Conservation (phyloP, 352 stramenopile genomes). For the Pythium volutum region DNA sequence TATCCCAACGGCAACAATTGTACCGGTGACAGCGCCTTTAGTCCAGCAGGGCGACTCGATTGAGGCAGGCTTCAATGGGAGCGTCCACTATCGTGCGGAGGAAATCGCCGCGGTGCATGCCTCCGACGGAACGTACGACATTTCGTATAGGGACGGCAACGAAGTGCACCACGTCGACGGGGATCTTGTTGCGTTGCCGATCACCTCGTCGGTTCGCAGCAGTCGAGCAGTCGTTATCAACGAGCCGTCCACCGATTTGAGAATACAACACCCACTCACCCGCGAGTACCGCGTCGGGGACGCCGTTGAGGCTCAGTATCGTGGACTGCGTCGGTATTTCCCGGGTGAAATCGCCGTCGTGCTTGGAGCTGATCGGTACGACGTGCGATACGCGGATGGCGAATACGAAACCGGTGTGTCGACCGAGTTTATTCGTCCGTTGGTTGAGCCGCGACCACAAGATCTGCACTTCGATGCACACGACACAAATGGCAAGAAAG, state of each 20-base stretch:
- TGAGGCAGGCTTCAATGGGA: constrained; percentile 11
- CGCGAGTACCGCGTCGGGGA: constrained; percentile 8
- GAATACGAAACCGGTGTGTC: constrained; percentile 19
- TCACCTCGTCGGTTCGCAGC: constrained; percentile 16
- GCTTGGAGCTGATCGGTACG: constrained; percentile 3
- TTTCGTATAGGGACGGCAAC: constrained; percentile 30
- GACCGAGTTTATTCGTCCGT: constrained; percentile 6
- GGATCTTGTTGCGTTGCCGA: constrained; percentile 30
- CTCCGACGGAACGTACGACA: constrained; percentile 23
- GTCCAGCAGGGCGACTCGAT: constrained; percentile 3
- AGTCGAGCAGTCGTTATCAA: background rate
- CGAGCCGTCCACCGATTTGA: background rate
- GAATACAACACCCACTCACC: background rate
- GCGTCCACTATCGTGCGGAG: background rate
- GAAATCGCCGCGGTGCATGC: constrained; percentile 1
- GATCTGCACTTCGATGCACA: background rate
- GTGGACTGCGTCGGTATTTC: constrained; percentile 11
- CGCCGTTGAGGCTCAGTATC: constrained; percentile 12
- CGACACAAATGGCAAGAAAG: background rate
- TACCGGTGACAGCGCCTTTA: background rate
- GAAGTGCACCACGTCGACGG: constrained; percentile 30
- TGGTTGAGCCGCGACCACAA: background rate
- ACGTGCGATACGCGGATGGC: constrained; percentile 21
- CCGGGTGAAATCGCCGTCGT: constrained; percentile 20
- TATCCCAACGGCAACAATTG: too few species aligned